Evolutionary conservation across 2,329 filamentous ascomycete species (phyloP).

Genomic region (Fusarium kyushuense): DNA sequence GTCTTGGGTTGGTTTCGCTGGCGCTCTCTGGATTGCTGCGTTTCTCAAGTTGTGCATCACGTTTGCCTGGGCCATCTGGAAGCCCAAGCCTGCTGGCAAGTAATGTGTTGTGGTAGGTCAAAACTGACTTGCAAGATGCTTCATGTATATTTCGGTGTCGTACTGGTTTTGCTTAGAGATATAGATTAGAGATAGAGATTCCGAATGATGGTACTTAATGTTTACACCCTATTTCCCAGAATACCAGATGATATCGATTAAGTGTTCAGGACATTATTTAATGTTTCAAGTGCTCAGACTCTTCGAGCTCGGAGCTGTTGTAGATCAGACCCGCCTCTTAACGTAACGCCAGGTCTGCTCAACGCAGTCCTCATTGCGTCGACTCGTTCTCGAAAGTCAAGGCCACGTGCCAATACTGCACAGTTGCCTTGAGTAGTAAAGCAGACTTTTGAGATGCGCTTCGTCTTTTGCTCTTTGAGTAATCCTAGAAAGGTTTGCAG

Average conservation of each 20-base stretch:
- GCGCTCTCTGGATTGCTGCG: constrained; percentile 47
- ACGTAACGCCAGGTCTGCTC: not conserved
- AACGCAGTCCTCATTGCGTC: not conserved
- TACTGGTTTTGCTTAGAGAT: not conserved
- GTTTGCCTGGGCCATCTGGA: constrained; percentile 44
- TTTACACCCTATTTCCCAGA: too few relatives aligned
- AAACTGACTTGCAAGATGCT: not conserved
- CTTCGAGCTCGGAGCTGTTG: too few relatives aligned
- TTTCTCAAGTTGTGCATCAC: constrained; percentile 44
- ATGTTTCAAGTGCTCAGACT: too few relatives aligned
- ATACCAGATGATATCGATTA: too few relatives aligned
- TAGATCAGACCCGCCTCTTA: too few relatives aligned
- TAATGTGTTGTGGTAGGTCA: not conserved
- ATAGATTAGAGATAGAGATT: not conserved
- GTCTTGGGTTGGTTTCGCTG: constrained; percentile 46
- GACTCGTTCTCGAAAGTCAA: not conserved
- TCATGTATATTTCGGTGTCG: not conserved
- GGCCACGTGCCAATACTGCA: not conserved
- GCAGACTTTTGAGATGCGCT: not conserved
- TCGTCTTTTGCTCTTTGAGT: not conserved
- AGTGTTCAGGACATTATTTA: too few relatives aligned
- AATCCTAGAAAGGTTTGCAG: not conserved
- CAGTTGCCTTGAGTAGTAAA: not conserved
- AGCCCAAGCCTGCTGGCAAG: constrained; percentile 31
- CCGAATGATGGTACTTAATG: constrained; percentile 1